Evolutionary conservation across 495 filamentous ascomycete species (phyloP), one percentile per base, ranked within the genome.

Genomic region (Annulohypoxylon nitens): DNA sequence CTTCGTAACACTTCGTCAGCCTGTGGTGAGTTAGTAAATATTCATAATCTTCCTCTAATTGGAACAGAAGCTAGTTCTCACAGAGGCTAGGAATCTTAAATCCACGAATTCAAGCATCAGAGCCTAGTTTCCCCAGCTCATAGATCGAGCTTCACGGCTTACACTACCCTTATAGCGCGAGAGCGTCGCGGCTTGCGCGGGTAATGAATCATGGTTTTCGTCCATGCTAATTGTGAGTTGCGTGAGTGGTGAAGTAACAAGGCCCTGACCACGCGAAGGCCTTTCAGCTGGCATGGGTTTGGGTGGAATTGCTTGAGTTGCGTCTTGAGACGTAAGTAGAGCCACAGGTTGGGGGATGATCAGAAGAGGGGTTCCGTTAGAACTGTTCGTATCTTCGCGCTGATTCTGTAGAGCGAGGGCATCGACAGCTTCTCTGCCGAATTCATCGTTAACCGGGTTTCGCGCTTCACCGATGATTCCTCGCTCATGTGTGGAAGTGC

Each of bases 381-480:
- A 12, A 8, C 7, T 12, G 47, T 33, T 23, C 20, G 1, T n/a
- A 6, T 47, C 37, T 10, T 61, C 58, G 5, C 20, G 0, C n/a
- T 45, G 57, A 11, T 3, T 3, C 14, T 3, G 16, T n/a, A 14
- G 58, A 1, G 58, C 39, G n/a, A 47, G 25, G 3, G 58, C 39
- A 61, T 61, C 58, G 2, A 20, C 20, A 33, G 58, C 37, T 47
- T 45, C 18, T 33, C 58, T 61, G 4, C 58, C 26, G 25, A 18
- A 2, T 18, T 61, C 58, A 10, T 61, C 58, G 20, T 61, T 60
- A 4, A 60, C 39, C 12, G 57, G 37, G 26, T 60, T 60, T 45
- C 57, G 39, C 0, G 57, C 1, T 12, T 23, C 58, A 12, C 58
- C 39, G 3, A 3, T 33, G 25, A 10, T 18, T n/a, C 18, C 20